A percentile compares a stretch with the other conserved stretches of the same genome.
These are phyloP conservation scores for Wickerhamomyces bovis DNA, from an alignment of 805 yeast genomes.

Conservation along the genomic window DNA sequence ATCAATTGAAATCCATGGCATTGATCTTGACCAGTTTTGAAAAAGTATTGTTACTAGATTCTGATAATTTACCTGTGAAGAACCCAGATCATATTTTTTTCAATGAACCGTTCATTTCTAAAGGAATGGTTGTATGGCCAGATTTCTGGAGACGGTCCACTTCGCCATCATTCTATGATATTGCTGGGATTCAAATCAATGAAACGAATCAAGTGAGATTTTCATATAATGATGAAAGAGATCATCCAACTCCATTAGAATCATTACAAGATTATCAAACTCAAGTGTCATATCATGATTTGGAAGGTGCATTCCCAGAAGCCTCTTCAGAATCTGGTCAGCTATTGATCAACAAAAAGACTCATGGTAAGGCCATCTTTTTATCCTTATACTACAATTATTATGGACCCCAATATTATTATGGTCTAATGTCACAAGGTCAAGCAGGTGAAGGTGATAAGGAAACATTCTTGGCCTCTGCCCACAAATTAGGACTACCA, in stretches of 20 bases:
- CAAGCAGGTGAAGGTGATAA: slow-evolving; percentile 79
- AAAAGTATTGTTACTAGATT: slow-evolving; percentile 66
- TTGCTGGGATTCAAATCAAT: slow-evolving; percentile 42
- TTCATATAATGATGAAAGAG: slow-evolving; percentile 31
- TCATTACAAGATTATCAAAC: slow-evolving; percentile 26
- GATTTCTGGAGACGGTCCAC: slow-evolving; percentile 70
- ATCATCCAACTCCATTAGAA: slow-evolving; percentile 18
- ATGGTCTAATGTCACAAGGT: slow-evolving; percentile 55
- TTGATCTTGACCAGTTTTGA: slow-evolving; percentile 73
- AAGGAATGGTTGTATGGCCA: slow-evolving; percentile 57
- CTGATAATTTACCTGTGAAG: slow-evolving; percentile 60
- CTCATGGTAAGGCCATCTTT: slow-evolving; percentile 52
- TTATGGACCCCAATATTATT: slow-evolving; percentile 55
- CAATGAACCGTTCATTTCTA: slow-evolving; percentile 28
- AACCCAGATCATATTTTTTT: slow-evolving; percentile 39
- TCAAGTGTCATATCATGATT: slow-evolving; percentile 50
- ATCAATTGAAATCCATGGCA: slow-evolving; percentile 71
- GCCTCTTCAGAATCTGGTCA: slow-evolving; percentile 70
- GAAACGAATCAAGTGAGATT: slow-evolving; percentile 22
- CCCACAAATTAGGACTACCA: slow-evolving; percentile 40
- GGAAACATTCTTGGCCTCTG: slow-evolving; percentile 71
- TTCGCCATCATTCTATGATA: slow-evolving; percentile 49
- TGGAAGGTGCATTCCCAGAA: slow-evolving; percentile 64
- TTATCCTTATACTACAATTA: slow-evolving; percentile 61
- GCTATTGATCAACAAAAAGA: slow-evolving; percentile 48